A percentile compares a stretch with the other conserved stretches of the same genome.
Evolutionary conservation across 2,329 filamentous ascomycete species (phyloP).

Genomic region (Fusarium equiseti): DNA sequence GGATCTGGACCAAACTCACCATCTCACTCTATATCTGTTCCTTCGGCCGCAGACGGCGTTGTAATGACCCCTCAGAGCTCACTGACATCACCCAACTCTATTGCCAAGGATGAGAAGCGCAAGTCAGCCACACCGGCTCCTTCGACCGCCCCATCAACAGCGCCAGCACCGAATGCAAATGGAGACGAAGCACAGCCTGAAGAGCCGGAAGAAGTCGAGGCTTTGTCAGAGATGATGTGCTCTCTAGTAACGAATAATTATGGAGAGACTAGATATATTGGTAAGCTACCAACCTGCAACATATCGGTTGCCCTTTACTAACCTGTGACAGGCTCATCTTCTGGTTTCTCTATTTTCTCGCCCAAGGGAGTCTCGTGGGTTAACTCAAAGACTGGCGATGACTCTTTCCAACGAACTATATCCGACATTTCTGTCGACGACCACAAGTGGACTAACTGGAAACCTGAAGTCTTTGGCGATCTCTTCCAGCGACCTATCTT

Average conservation of each 20-base stretch:
- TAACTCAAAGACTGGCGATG: conserved; percentile 96
- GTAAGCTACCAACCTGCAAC: conserved; percentile 59
- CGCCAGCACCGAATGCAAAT: conserved; percentile 11
- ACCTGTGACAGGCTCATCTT: conserved; percentile 82
- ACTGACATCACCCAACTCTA: conserved; percentile 64
- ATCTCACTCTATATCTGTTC: conserved; percentile 59
- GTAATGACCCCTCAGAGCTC: conserved; percentile 65
- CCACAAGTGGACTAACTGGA: conserved; percentile 97
- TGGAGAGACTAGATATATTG: conserved; percentile 96
- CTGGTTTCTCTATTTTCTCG: conserved; percentile 98
- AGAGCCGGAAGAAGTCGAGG: conserved; percentile 77
- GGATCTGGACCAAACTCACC: conserved; percentile 65
- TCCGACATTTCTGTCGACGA: conserved; percentile 90
- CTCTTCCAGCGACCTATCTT: conserved; percentile 89
- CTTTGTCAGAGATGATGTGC: conserved; percentile 98
- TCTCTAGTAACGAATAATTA: conserved; percentile 94
- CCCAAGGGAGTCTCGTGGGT: conserved; percentile 99
- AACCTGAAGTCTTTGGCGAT: conserved; percentile 95
- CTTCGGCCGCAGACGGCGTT: conserved; percentile 53
- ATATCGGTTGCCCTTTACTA: conserved; percentile 10
- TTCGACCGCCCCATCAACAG: conserved; percentile 17
- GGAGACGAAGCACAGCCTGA: conserved; percentile 45
- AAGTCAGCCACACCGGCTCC: conserved; percentile 46
- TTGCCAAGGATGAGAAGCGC: conserved; percentile 53
- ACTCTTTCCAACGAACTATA: conserved; percentile 95